phyloP scores from a whole-genome alignment of 148 eudicot species.

The Vaccinium macrocarpon region DNA sequence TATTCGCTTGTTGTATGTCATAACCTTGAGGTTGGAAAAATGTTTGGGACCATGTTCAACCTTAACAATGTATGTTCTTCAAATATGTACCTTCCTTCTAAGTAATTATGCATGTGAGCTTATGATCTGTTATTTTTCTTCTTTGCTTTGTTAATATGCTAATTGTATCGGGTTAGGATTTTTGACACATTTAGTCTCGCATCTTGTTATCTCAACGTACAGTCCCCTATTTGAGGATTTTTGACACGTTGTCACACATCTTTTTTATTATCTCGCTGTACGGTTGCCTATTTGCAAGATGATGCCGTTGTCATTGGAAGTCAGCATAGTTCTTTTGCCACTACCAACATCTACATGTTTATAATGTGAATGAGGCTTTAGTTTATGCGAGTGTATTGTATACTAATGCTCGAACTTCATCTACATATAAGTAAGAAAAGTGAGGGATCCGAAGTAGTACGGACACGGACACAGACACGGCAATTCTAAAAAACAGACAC shows the following conservation, averaged over 20 bases:
- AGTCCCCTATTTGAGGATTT: not conserved
- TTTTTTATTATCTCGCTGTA: not conserved
- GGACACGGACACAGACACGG: no score
- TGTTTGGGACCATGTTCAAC: not conserved
- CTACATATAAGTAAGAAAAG: not conserved
- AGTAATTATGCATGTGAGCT: not conserved
- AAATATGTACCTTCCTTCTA: not conserved
- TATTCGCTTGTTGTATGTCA: not conserved
- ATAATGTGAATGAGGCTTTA: not conserved
- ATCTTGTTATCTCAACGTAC: not conserved
- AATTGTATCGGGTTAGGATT: not conserved
- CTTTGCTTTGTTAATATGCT: not conserved
- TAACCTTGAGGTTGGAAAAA: conserved; percentile 1
- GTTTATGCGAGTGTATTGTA: not conserved
- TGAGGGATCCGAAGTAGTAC: no score
- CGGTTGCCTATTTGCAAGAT: not conserved
- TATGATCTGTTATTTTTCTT: not conserved
- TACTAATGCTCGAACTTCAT: not conserved
- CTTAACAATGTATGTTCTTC: not conserved
- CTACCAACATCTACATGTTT: not conserved
- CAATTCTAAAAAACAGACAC: no score
- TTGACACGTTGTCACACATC: not conserved
- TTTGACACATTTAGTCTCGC: not conserved
- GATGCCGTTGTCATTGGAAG: not conserved
- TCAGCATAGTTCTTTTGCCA: not conserved